Base-by-base conservation (phyloP, 2,329 filamentous ascomycete genomes). In the Fusarium floridanum region DNA sequence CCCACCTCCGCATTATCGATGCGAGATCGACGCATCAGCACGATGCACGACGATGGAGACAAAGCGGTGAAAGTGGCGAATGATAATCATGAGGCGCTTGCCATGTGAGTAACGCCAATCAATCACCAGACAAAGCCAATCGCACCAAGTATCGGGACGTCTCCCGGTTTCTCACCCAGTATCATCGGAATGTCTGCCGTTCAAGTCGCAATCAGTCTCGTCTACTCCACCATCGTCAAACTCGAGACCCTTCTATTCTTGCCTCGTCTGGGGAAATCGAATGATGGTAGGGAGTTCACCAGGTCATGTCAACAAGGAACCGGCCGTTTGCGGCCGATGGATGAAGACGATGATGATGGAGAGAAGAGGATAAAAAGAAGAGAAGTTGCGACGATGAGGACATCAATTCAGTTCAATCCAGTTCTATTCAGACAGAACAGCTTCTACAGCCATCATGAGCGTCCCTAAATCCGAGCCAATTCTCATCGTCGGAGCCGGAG, bases 401-500 rank as follows among this genome's bases (percentile, higher is more conserved):
- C 3, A 29, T 53, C 24, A 29, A 53, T 53, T 22, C 48, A 53
- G 3, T 53, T 12, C 39, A 61, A 22, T 29, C 4, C 20, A 5
- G 12, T 60, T 60, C 56, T 22, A 57, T 17, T 61, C 39, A 6
- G 2, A 17, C 36, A 16, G 3, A 17, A 34, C 20, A 14, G 3
- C 2, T 17, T 4, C 3, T 7, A 17, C 3, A 60, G 14, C 20
- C 63, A 69, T 27, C 36, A 80, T 80, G 78, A 69, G 61, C 2
- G 55, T 78, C 20, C 12, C 61, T 9, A 78, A 78, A 20, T 63
- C 67, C 7, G 77, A 79, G 36, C 74, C 78, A 10, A 79, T 84
- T n/a, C 67, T 83, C n/a, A 78, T 84, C 36, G 73, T 87, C 20
- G 86, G 87, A 17, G 86, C 81, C 10, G 87, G 87, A 32, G 84